phyloP scores from a whole-genome alignment of 2,329 filamentous ascomycete genomes.

The Bipolaris gigantea region DNA sequence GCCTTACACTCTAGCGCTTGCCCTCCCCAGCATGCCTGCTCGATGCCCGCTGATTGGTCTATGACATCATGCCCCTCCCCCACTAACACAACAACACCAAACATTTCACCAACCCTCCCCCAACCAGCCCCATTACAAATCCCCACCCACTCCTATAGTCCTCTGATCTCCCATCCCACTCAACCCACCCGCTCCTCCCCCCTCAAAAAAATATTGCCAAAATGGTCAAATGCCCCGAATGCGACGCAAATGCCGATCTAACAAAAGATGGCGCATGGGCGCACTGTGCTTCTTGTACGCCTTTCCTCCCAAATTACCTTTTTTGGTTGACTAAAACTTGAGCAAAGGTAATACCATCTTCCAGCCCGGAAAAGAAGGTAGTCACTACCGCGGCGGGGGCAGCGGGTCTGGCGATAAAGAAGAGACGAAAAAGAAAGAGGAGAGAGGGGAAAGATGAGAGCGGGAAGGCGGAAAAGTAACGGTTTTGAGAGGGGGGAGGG shows the following conservation, averaged over 20 bases:
- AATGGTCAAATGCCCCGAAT: conserved; percentile 36
- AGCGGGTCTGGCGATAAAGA: conserved; percentile 33
- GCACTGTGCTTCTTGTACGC: conserved; percentile 33
- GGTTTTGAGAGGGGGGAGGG: too few relatives aligned
- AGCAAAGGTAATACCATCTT: conserved; percentile 31
- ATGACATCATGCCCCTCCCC: conserved; percentile 18
- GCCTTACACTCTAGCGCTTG: neutral
- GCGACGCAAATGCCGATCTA: conserved; percentile 31
- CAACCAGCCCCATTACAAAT: neutral
- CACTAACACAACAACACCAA: conserved; percentile 1
- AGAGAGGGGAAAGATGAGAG: conserved; percentile 16
- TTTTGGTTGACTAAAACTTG: neutral
- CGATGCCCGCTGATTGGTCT: conserved; percentile 7
- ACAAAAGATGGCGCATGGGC: conserved; percentile 36
- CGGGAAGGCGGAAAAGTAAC: neutral
- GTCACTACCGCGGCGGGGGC: conserved; percentile 28
- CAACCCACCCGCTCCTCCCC: too few relatives aligned
- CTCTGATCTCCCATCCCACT: neutral
- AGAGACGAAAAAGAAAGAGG: conserved; percentile 21
- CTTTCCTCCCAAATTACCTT: too few relatives aligned
- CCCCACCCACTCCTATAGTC: neutral
- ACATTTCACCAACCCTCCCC: too few relatives aligned
- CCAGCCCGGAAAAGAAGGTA: conserved; percentile 34
- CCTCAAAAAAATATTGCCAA: too few relatives aligned
- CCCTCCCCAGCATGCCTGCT: neutral